Evolutionary conservation across 805 yeast species (phyloP), one percentile per base, ranked within the genome.

Genomic region (Barnettozyma salicaria): DNA sequence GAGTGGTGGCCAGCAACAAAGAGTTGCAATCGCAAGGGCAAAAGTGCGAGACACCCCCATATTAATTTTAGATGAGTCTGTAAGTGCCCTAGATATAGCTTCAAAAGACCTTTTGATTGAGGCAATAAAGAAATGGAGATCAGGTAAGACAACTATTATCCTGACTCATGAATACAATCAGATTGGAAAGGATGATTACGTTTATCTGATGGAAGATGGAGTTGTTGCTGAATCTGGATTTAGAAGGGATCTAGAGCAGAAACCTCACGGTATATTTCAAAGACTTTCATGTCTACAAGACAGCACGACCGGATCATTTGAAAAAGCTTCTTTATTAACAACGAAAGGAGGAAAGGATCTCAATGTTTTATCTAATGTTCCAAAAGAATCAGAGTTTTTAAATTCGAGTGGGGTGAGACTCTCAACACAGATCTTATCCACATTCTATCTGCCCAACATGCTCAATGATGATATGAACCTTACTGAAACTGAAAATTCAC

Each of bases 1-100:
- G 7, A 85, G 96, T 45, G 97, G 97, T 5, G 99, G 99, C 0
- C 96, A 92, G 56, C 74, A 70, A 39, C 98, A 92, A 59, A 65
- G 89, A 43, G 66, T 92, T 3, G 82, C 90, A 0, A 51, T 92
- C 20, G 96, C 97, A 0, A 68, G 97, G 37, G 97, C 97, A 0
- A 68, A 67, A 39, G 41, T 88, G 4, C 67, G 86, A 43, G 72
- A 92, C 50, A 59, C 94, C 0, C 85, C 89, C 0, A 70, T 92
- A 5, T 60, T 90, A 41, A 71, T 92, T 3, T 62, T 89, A 19
- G 99, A 92, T 61, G 99, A 92, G 55, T 74, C 92, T 4, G 63
- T 85, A 2, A 80, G 92, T 33, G 96, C 96, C 0, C 60, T 92
- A 39, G 97, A 92, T 55, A 54, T 60, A 2, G 49, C 48, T 0